phyloP scores from a whole-genome alignment of 345 rosid species.

The Murraya paniculata region DNA sequence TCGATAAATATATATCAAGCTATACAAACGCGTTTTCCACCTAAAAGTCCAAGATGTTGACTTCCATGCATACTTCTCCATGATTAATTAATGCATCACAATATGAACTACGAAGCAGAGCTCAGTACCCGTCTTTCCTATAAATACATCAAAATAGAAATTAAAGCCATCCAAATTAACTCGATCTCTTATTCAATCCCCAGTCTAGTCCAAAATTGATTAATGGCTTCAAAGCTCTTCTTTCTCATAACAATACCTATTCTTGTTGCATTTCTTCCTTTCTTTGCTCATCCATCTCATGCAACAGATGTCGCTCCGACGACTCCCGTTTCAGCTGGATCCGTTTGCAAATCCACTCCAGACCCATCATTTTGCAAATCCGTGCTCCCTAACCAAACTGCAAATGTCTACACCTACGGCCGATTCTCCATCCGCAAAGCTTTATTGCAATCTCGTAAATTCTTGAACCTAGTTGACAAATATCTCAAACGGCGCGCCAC shows the following conservation, averaged over 20 bases:
- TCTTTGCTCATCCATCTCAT: slow-evolving; percentile 23
- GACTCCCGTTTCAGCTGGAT: slow-evolving; percentile 28
- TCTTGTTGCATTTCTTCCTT: slow-evolving; percentile 23
- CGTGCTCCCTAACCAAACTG: slow-evolving; percentile 46
- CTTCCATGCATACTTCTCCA: not conserved
- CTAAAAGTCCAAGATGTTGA: slow-evolving; percentile 13
- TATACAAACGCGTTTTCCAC: not conserved
- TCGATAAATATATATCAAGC: no score
- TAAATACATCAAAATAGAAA: slow-evolving; percentile 13
- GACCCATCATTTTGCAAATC: slow-evolving; percentile 67
- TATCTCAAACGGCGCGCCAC: slow-evolving; percentile 43
- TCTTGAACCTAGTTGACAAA: slow-evolving; percentile 46
- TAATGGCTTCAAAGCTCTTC: slow-evolving; percentile 27
- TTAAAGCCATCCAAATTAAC: slow-evolving; percentile 2
- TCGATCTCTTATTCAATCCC: not conserved
- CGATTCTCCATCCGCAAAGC: slow-evolving; percentile 61
- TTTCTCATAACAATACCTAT: not conserved
- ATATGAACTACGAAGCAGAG: not conserved
- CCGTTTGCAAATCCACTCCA: slow-evolving; percentile 54
- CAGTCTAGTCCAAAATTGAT: not conserved
- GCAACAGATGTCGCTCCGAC: slow-evolving; percentile 21
- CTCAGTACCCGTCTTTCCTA: not conserved
- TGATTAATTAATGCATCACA: not conserved
- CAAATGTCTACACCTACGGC: slow-evolving; percentile 51
- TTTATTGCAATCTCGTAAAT: slow-evolving; percentile 50